Base-by-base conservation (phyloP, 164 flowering plant species). In the Nelumbo lutea region DNA sequence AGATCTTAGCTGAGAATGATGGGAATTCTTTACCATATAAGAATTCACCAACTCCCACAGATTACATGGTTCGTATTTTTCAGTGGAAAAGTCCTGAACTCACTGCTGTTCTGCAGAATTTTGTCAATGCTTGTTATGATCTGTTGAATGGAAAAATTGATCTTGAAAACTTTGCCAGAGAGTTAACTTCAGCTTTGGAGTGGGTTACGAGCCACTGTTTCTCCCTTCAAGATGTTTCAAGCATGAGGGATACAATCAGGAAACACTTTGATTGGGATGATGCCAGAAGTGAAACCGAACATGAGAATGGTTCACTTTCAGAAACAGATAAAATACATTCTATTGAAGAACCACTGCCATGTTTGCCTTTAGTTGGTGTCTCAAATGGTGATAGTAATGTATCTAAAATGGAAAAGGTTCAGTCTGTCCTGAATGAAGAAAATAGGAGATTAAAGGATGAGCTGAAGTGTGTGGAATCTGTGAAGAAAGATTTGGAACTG, bases 41-140 rank as follows among this genome's bases (percentile, higher is more conserved):
- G 10, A 59, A 51, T 42, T 67, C 75, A 63, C 64, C 70, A 70
- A 69, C 77, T 52, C 56, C 71, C 27, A 65, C 79, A 72, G 86
- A 81, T 48, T 85, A 83, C 81, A 74, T 60, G 50, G 83, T 86
- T 72, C 90, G 79, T 70, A 85, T 85, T 66, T 85, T 91, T 62
- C 93, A 84, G 39, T 88, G 93, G 92, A 85, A 79, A 77, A 70
- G 76, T 51, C 79, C 87, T 68, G 94, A 91, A 70, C 76, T 91
- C 15, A 76, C 61, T 71, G 60, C 75, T 42, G 76, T 86, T 71
- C 72, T 86, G 48, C 82, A 68, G 45, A 66, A 72, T 13, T 83
- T 88, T 68, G 65, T 83, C 59, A 65, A 59, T 57, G 62, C 79
- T 15, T 87, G 97, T 65, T 72, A 79, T 74, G 84, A 77, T 55